phyloP scores from a whole-genome alignment of 129 eudicot species.

The Arctium lappa region DNA sequence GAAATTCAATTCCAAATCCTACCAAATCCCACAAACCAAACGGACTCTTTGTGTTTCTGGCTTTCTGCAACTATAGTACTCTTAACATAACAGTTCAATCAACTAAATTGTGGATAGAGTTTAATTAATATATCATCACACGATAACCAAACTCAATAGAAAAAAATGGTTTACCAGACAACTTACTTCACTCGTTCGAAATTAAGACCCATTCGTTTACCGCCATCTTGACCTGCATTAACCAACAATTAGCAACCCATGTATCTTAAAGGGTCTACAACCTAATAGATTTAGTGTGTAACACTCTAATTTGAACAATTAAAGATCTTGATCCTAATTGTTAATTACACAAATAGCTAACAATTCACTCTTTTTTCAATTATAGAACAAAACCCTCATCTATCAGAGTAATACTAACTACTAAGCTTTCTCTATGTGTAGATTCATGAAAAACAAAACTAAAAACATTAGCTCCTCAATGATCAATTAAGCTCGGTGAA shows the following conservation, averaged over 20 bases:
- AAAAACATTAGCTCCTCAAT: not conserved
- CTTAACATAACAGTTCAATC: not conserved
- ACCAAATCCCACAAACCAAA: not conserved
- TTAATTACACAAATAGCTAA: not conserved
- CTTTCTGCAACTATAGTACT: not conserved
- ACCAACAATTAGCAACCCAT: constrained; percentile 15
- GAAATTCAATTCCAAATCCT: not conserved
- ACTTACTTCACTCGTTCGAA: constrained; percentile 96
- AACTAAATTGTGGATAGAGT: not conserved
- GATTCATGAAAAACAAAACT: not conserved
- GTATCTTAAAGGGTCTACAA: not conserved
- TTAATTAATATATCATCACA: not conserved
- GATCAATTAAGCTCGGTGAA: not conserved
- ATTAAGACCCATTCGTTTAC: constrained; percentile 88
- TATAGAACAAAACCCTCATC: not conserved
- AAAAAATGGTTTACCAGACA: not conserved
- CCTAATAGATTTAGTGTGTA: not conserved
- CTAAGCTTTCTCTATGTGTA: not conserved
- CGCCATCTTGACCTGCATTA: constrained; percentile 81
- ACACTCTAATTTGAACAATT: not conserved
- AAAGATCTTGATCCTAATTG: not conserved
- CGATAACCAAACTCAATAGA: not conserved
- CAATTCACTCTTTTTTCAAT: not conserved
- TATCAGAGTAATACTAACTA: not conserved
- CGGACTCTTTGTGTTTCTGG: not conserved